Evolutionary conservation across 2,329 filamentous ascomycete genomes (phyloP).

Genomic region (Exutisphaerella laricina): DNA sequence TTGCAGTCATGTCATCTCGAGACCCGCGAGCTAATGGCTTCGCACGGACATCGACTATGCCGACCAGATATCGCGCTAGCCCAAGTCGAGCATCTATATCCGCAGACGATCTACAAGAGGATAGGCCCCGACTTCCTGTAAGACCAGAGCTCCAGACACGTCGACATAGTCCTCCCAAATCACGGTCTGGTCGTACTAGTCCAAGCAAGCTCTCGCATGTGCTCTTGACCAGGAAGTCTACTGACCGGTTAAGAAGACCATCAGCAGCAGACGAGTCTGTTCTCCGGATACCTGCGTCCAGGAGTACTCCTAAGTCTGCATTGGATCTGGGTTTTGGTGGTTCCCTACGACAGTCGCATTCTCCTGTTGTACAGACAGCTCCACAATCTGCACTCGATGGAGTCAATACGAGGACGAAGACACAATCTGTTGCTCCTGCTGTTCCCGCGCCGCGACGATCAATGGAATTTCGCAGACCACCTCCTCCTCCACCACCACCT

Average conservation of each 20-base stretch:
- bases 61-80: conserved; percentile 22
- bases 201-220: conserved; percentile 29
- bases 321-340: conserved; percentile 27
- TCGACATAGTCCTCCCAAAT: conserved; percentile 1
- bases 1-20: conserved; percentile 16
- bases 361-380: conserved; percentile 23
- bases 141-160: conserved; percentile 30
- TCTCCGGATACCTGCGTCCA: conserved; percentile 27
- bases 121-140: conserved; percentile 29
- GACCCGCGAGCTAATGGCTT: conserved; percentile 19
- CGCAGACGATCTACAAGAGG: conserved; percentile 24
- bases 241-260: conserved; percentile 20
- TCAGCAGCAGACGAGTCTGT: conserved; percentile 10
- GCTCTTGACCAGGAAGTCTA: conserved; percentile 19
- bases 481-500: conserved; percentile 15
- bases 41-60: conserved; percentile 22
- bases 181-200: conserved; percentile 27
- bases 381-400: conserved; percentile 18
- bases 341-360: conserved; percentile 7
- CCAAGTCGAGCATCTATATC: conserved; percentile 7
- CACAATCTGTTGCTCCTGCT: conserved; percentile 25
- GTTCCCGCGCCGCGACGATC: conserved; percentile 33
- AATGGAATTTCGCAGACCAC: conserved; percentile 23
- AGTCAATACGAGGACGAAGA: conserved; percentile 2
- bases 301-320: conserved; percentile 22